Evolutionary conservation across 371 early-diverging fungal species (phyloP).

Genomic region (Mucor piriformis): DNA sequence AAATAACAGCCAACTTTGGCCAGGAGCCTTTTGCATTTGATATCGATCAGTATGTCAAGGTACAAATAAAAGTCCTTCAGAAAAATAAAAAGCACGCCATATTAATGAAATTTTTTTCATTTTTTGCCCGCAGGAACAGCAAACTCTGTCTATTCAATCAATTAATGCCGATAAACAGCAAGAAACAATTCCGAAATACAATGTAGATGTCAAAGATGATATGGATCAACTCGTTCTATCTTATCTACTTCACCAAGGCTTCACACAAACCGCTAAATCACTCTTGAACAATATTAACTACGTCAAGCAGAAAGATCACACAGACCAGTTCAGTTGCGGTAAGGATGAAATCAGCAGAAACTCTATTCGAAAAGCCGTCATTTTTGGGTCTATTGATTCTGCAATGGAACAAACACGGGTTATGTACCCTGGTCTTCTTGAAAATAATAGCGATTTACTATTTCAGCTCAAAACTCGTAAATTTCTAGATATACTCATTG

Average conservation of each 20-base stretch:
- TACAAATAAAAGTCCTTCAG: conserved; percentile 36
- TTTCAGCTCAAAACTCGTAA: conserved; percentile 79
- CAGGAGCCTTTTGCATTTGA: conserved; percentile 82
- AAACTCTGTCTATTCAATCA: neutral
- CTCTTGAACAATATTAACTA: conserved; percentile 47
- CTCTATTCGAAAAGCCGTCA: conserved; percentile 5
- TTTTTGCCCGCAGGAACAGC: neutral
- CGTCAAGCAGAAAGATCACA: conserved; percentile 1
- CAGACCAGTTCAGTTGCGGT: neutral
- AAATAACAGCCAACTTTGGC: conserved; percentile 92
- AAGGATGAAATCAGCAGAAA: neutral
- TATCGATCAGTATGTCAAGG: conserved; percentile 77
- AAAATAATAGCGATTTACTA: conserved; percentile 54
- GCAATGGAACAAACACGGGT: conserved; percentile 63
- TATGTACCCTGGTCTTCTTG: conserved; percentile 64
- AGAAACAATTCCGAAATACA: neutral
- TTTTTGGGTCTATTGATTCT: conserved; percentile 12
- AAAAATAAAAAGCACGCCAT: neutral
- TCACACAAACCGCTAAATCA: conserved; percentile 66
- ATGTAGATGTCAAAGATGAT: conserved; percentile 28
- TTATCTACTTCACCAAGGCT: conserved; percentile 82
- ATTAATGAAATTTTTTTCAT: neutral
- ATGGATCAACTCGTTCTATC: conserved; percentile 68
- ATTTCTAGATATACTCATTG: conserved; percentile 74
- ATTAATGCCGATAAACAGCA: neutral